Base-by-base conservation (phyloP, 495 filamentous ascomycete genomes). In the Tuber calosporum region DNA sequence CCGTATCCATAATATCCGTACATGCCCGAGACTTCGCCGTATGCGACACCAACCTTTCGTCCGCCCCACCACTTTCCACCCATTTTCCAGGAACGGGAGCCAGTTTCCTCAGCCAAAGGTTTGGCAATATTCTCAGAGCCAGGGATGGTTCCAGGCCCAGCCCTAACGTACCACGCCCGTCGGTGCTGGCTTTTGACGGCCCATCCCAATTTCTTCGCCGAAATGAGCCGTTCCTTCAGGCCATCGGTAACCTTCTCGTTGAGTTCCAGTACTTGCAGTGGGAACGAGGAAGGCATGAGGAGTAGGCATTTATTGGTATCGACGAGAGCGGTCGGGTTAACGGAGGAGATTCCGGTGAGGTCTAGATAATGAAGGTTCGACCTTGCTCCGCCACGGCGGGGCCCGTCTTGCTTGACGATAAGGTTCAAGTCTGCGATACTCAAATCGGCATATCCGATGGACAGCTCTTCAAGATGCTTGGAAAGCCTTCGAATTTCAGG, bases 61-160 rank as follows among this genome's bases (percentile, higher is more conserved):
- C 92, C 93, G 22, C 93, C 93, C 92, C 93, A 95, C 84, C 88
- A 90, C 73, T 87, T 87, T n/a, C 92, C 92, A 19, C 93, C 93
- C 91, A 93, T 92, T 85, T 96, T 96, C 93, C 93, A 96, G 71
- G 81, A 79, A 39, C 90, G 85, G 42, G 86, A 82, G 8, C 90
- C 90, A 72, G 77, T 80, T 79, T 86, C 84, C 11, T 79, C 69
- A 4, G 72, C 82, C 41, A 83, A 79, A 66, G 77, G 75, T 22
- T 77, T 77, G 22, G 68, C 67, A 66, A 81, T 80, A 48, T 87
- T 83, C 45, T 85, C 84, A 26, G 26, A 83, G 80, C 79, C 84
- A 74, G n/a, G 83, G 81, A 62, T 17, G 34, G 67, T 72, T 1
- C 83, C 82, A 22, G 84, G 83, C 67, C 87, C 86, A 41, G 45